Base-by-base conservation (phyloP, 495 filamentous ascomycete genomes). In the Annulohypoxylon bovei region DNA sequence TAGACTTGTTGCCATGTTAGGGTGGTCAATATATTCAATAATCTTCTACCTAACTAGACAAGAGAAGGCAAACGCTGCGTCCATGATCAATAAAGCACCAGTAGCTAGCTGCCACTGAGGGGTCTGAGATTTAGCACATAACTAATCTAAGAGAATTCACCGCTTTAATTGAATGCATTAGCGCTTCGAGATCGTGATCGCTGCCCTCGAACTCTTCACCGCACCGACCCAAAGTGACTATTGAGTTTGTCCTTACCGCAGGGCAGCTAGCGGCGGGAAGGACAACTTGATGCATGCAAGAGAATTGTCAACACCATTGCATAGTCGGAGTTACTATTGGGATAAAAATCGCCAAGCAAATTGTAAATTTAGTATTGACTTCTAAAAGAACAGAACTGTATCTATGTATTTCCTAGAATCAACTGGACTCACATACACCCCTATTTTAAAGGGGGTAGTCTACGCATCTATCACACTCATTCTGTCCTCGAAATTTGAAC, bases 161-260 rank as follows among this genome's bases (percentile, higher is more conserved):
- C 53, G 61, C 61, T 55, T 32, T 30, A 44, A 65, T 54, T 61
- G 18, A 39, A 56, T 28, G 40, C 42, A 47, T 25, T 65, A 44
- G 60, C 50, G 56, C 49, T 18, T 61, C 23, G 37, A 47, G 39
- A 56, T 65, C 62, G 39, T 55, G 47, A 65, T 62, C 56, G 28
- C 39, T 53, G 28, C 55, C 42, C 54, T 49, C 12, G 27, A 32
- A 59, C 23, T 16, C 16, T 25, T 52, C 12, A 42, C 40, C 46
- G 44, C 54, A 58, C 54, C 53, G 50, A 54, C 37, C 23, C 16
- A n/a, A 23, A 2, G 56, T 23, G 22, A 53, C 25, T 30, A 27
- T 58, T 28, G 53, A 40, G 12, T 12, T 27, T 52, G 40, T 20
- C 14, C 11, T 25, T 25, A 52, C 28, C 22, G 28, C 47, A 54